Percentiles rank a stretch among this genome's conserved stretches.
Evolutionary conservation across 1,284 basidiomycete species (phyloP).

Genomic region (Malassezia sympodialis): DNA sequence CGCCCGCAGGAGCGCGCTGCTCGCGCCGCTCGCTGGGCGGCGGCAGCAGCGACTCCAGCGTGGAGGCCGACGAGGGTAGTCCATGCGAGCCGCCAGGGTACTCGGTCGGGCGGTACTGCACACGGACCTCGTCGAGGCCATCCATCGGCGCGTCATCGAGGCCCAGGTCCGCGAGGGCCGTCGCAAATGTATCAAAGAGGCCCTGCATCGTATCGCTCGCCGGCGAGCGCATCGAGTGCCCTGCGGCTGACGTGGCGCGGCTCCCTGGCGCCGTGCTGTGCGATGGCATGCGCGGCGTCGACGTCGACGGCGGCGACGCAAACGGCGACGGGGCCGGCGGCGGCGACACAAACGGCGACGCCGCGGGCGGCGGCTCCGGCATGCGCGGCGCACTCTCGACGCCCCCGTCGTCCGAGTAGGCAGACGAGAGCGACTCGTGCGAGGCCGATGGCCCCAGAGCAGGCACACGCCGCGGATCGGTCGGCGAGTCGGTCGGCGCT

Average conservation of each 20-base stretch:
- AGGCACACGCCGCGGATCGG: neutral
- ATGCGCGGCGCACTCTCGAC: neutral
- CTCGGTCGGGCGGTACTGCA: conserved; percentile 8
- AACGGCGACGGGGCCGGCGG: neutral
- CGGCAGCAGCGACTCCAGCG: conserved; percentile 9
- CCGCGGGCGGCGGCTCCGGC: neutral
- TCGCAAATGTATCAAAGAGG: conserved; percentile 15
- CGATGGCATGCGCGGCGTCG: neutral
- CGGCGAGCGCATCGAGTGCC: neutral
- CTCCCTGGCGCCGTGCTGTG: neutral
- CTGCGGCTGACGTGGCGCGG: neutral
- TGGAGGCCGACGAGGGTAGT: neutral
- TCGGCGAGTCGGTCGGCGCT: neutral
- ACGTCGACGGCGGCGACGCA: neutral
- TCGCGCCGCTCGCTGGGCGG: neutral
- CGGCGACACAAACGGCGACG: neutral
- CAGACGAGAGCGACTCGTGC: neutral
- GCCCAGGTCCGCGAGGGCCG: conserved; percentile 15
- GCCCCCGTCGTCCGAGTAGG: neutral
- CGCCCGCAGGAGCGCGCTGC: too few relatives aligned
- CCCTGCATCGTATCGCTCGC: conserved; percentile 10
- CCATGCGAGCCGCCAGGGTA: conserved; percentile 3
- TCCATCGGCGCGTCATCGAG: conserved; percentile 8
- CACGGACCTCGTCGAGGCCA: conserved; percentile 3
- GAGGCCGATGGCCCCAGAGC: neutral